Conservation (phyloP, 2,329 filamentous ascomycete species). For the Verticillium longisporum region DNA sequence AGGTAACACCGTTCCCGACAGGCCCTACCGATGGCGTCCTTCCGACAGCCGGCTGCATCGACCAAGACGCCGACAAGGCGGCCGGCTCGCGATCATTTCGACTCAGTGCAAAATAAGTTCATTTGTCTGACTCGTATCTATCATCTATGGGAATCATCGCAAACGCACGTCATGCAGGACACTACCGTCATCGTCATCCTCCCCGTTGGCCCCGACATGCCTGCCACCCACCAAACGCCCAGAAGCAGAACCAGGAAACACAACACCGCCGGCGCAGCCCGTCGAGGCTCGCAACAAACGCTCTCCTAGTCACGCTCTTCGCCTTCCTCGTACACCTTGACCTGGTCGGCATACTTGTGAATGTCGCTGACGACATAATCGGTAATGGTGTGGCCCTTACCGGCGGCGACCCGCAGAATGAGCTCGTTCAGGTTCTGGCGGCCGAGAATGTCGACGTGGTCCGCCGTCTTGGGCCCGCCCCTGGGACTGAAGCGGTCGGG, state of each 20-base stretch:
- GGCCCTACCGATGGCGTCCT: no score
- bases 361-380: constrained; percentile 79
- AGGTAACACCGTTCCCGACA: not conserved
- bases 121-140: not conserved
- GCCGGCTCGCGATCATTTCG: no score
- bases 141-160: not conserved
- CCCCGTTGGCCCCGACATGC: not conserved
- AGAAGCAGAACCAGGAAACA: not conserved
- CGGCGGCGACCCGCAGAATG: constrained; percentile 78
- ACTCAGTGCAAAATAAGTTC: not conserved
- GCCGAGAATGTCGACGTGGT: constrained; percentile 95
- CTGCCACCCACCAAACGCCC: not conserved
- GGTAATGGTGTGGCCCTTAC: constrained; percentile 71
- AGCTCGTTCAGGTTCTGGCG: constrained; percentile 85
- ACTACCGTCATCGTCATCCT: not conserved
- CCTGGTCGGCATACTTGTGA: constrained; percentile 70
- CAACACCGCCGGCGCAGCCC: not conserved
- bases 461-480: constrained; percentile 64
- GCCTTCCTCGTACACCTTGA: constrained; percentile 70
- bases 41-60: not conserved
- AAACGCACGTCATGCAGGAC: not conserved
- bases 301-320: not conserved
- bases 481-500: constrained; percentile 86
- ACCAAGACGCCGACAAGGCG: no score
- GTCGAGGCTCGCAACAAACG: not conserved